Evolutionary conservation across 805 yeast species (phyloP).

Genomic region (Alloascoidea africana): DNA sequence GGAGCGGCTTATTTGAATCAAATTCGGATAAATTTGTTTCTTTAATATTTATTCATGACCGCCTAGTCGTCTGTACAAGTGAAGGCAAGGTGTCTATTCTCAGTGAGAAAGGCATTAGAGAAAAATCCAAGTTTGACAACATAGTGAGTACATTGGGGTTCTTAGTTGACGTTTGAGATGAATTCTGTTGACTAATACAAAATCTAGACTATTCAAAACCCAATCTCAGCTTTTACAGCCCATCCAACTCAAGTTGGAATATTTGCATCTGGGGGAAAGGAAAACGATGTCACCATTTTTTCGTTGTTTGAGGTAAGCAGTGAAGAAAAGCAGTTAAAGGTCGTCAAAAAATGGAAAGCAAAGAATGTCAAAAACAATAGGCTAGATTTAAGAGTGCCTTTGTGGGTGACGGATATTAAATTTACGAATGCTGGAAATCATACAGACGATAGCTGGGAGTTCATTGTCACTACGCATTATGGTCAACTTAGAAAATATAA

Average conservation of each 20-base stretch:
- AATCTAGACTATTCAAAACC: conserved; percentile 22
- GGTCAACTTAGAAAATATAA: conserved; percentile 72
- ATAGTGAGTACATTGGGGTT: background rate
- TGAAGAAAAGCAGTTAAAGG: conserved; percentile 11
- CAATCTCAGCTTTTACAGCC: conserved; percentile 30
- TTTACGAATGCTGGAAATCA: conserved; percentile 24
- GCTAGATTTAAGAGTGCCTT: conserved; percentile 67
- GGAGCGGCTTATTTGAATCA: background rate
- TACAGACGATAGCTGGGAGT: conserved; percentile 24
- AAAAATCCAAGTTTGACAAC: conserved; percentile 4
- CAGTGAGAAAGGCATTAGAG: conserved; percentile 9
- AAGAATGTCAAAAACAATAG: conserved; percentile 74
- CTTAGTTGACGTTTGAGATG: conserved; percentile 4
- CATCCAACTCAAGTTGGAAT: conserved; percentile 34
- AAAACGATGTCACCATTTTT: conserved; percentile 44
- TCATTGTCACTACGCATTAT: conserved; percentile 54
- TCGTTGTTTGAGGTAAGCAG: conserved; percentile 19
- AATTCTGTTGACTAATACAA: conserved; percentile 8
- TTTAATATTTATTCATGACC: background rate
- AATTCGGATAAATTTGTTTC: background rate
- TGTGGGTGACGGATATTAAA: conserved; percentile 53
- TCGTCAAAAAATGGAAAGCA: conserved; percentile 38
- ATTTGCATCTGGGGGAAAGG: conserved; percentile 80
- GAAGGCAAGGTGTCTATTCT: conserved; percentile 12
- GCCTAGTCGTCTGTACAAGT: background rate